Evolutionary conservation across 2,329 filamentous ascomycete genomes (phyloP), one percentile per base, ranked within the genome.

Genomic region (Akanthomyces dipterigenus): DNA sequence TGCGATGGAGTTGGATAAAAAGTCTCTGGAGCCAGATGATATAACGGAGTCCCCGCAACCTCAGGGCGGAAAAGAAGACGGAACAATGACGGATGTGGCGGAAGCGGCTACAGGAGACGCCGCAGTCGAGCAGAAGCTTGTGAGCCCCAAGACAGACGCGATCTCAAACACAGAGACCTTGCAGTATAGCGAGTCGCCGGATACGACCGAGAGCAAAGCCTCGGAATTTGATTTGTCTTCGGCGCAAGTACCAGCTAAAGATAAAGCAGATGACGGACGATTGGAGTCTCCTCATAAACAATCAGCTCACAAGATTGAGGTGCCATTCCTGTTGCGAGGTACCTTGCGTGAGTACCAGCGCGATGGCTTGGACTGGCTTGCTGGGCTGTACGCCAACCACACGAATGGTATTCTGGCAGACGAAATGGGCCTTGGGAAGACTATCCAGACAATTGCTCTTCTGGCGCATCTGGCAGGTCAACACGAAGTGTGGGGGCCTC

Each of bases 351-450:
- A 96, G 72, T 99, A 99, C 70, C 95, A 99, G 68, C 95, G 97
- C 69, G 90, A 91, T 69, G 96, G 95, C n/a, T 78, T 99, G 8
- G 95, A 99, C 72, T 99, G 95, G 95, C 86, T 99, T 51, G 92
- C 93, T 2, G 91, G 92, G 0, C 82, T 99, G 1, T 98, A 99
- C 71, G 88, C 88, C 18, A 96, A 95, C 65, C 88, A 89, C 65
- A 96, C 93, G 28, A 99, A 98, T 69, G 95, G 95, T 24, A 99
- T 99, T 60, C 79, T 99, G 22, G 95, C 95, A 1, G 96, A 99
- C 70, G 95, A 99, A 72, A 99, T 99, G 95, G 95, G 95, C 65
- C 82, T 99, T 3, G 95, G 95, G 9, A 99, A 99, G 75, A 99
- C 95, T 0, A 98, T 99, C 51, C 95, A 99, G 72, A 99, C 95